Evolutionary conservation across 352 stramenopile species (phyloP).

Genomic region (Globisporangium carolinianum): DNA sequence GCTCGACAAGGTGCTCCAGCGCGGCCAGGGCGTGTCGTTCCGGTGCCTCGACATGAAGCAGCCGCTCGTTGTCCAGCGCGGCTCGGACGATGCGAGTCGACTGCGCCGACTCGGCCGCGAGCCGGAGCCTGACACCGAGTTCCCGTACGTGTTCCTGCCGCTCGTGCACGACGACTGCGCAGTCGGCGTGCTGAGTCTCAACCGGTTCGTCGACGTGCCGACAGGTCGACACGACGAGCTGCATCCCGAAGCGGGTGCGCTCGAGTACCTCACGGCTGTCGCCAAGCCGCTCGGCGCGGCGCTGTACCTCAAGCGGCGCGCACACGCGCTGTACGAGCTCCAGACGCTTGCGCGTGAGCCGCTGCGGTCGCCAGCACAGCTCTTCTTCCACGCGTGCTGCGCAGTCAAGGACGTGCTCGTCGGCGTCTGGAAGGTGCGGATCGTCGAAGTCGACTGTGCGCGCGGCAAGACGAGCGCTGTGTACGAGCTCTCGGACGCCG

Average conservation of each 20-base stretch:
- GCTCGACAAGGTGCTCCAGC: slow-evolving; percentile 22
- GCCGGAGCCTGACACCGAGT: slow-evolving; percentile 6
- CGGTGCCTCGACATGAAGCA: slow-evolving; percentile 36
- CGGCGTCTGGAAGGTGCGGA: slow-evolving; percentile 45
- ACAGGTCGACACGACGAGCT: slow-evolving; percentile 51
- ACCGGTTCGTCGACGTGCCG: slow-evolving; percentile 42
- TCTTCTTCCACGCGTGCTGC: slow-evolving; percentile 35
- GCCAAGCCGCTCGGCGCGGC: slow-evolving; percentile 31
- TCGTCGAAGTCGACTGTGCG: slow-evolving; percentile 45
- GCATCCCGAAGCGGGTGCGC: slow-evolving; percentile 53
- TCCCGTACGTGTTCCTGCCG: slow-evolving; percentile 59
- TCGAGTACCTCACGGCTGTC: slow-evolving; percentile 42
- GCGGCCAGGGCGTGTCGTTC: slow-evolving; percentile 51
- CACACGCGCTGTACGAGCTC: slow-evolving; percentile 40
- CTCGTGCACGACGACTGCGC: slow-evolving; percentile 57
- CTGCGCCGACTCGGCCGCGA: slow-evolving; percentile 21
- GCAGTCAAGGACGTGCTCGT: slow-evolving; percentile 38
- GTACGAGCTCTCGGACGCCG: slow-evolving; percentile 45
- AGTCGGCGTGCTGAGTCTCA: slow-evolving; percentile 57
- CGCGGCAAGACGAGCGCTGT: slow-evolving; percentile 42
- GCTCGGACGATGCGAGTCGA: slow-evolving; percentile 24
- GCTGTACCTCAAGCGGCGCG: slow-evolving; percentile 60
- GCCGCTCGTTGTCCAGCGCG: slow-evolving; percentile 27
- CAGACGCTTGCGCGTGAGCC: slow-evolving; percentile 28
- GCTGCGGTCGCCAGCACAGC: slow-evolving; percentile 45